Evolutionary conservation across 129 eudicot species (phyloP).

Genomic region (Cynara cardunculus): DNA sequence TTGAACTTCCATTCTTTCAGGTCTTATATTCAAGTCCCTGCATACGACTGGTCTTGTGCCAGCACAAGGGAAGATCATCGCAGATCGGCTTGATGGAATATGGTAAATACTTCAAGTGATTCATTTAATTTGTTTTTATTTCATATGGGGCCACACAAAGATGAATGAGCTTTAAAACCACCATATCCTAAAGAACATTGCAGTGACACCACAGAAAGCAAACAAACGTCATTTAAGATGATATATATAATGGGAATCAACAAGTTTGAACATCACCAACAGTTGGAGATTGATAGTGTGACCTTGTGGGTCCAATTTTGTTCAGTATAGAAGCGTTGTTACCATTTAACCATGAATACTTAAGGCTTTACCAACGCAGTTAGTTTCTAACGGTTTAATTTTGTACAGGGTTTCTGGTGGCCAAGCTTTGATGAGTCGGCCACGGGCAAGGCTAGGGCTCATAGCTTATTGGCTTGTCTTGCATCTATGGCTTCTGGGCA

Average conservation of each 20-base stretch:
- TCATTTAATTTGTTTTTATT: background rate
- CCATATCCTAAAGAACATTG: background rate
- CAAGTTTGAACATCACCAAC: background rate
- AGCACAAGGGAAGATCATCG: conserved; percentile 61
- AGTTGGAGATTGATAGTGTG: background rate
- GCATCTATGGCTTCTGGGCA: conserved; percentile 68
- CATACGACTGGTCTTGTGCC: conserved; percentile 64
- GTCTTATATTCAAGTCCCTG: conserved; percentile 66
- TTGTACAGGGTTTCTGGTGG: conserved; percentile 60
- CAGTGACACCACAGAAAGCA: background rate
- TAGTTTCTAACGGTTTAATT: background rate
- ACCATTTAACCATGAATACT: background rate
- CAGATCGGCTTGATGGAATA: conserved; percentile 70
- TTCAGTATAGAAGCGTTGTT: background rate
- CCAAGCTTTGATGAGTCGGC: conserved; percentile 66
- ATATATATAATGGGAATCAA: background rate
- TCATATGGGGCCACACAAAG: background rate
- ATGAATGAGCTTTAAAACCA: background rate
- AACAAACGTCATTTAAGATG: background rate
- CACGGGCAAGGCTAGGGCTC: conserved; percentile 70
- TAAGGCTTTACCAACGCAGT: too few relatives aligned
- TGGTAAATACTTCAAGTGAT: conserved; percentile 39
- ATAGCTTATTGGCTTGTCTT: conserved; percentile 67
- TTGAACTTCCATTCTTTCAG: conserved; percentile 30
- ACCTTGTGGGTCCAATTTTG: background rate